A percentile compares a stretch with the other conserved stretches of the same genome.
Evolutionary conservation across 1,139 yeast genomes (phyloP).

Genomic region (Suhomyces wounanorum): DNA sequence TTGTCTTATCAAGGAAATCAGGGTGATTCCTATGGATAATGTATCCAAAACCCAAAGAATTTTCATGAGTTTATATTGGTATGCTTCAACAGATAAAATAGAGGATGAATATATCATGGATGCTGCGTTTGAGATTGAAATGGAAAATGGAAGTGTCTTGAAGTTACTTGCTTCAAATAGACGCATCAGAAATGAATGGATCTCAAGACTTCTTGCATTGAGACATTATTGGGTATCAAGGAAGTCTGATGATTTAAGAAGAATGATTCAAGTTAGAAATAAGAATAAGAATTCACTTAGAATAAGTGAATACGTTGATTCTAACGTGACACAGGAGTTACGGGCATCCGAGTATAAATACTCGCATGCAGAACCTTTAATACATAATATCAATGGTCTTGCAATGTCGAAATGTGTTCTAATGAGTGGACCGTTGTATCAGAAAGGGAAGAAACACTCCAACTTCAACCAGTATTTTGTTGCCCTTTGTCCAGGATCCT

Average conservation of each 20-base stretch:
- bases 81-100: conserved; percentile 21
- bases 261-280: conserved; percentile 40
- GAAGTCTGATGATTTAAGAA: conserved; percentile 41
- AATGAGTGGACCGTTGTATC: conserved; percentile 63
- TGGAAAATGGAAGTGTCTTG: conserved; percentile 50
- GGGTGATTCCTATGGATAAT: conserved; percentile 27
- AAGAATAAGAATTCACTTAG: conserved; percentile 49
- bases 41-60: conserved; percentile 35
- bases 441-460: conserved; percentile 69
- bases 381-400: conserved; percentile 57
- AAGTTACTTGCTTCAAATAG: conserved; percentile 59
- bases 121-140: conserved; percentile 54
- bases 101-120: conserved; percentile 39
- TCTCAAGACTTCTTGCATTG: conserved; percentile 46
- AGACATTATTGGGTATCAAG: conserved; percentile 61
- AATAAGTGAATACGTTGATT: conserved; percentile 60
- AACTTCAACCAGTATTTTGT: conserved; percentile 63
- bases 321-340: conserved; percentile 51
- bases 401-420: conserved; percentile 63
- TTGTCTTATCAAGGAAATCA: conserved; percentile 45
- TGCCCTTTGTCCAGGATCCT: conserved; percentile 67
- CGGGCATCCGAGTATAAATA: conserved; percentile 56
- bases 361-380: conserved; percentile 54
- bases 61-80: conserved; percentile 51
- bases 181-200: conserved; percentile 65